phyloP scores from a whole-genome alignment of 2,329 filamentous ascomycete genomes.

The Ascochyta rabiei region DNA sequence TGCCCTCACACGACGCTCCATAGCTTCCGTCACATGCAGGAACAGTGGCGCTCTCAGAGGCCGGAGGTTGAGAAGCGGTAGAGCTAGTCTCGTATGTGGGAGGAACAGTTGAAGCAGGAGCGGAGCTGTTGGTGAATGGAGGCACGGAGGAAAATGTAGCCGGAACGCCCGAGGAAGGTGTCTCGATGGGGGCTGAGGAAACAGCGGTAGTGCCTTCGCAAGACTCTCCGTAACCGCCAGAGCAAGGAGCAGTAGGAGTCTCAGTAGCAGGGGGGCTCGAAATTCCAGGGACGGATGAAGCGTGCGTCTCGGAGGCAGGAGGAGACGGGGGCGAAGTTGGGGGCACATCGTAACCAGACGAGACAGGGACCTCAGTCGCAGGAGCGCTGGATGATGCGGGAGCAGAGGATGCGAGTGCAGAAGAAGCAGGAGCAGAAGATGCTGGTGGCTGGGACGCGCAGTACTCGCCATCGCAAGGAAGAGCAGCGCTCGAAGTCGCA shows the following conservation, averaged over 20 bases:
- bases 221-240: constrained; percentile 9
- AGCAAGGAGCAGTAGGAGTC: constrained; percentile 10
- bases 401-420: background rate
- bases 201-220: constrained; percentile 6
- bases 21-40: constrained; percentile 17
- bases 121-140: constrained; percentile 27
- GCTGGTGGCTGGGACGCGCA: constrained; percentile 1
- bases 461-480: constrained; percentile 1
- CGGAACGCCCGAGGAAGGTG: constrained; percentile 5
- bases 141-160: constrained; percentile 7
- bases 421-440: background rate
- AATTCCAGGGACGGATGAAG: background rate
- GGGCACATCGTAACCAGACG: no score
- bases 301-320: constrained; percentile 13
- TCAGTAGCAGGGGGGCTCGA: constrained; percentile 11
- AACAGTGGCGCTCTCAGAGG: constrained; percentile 2
- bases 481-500: constrained; percentile 1
- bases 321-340: constrained; percentile 15
- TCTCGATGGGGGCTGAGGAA: constrained; percentile 9
- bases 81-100: constrained; percentile 11
- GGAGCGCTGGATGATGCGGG: background rate
- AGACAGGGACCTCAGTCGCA: background rate
- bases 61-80: constrained; percentile 1
- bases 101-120: constrained; percentile 19
- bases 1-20: constrained; percentile 23